Conservation (phyloP, 192 early-diverging fungal genomes). For the Gonapodya sp. region DNA sequence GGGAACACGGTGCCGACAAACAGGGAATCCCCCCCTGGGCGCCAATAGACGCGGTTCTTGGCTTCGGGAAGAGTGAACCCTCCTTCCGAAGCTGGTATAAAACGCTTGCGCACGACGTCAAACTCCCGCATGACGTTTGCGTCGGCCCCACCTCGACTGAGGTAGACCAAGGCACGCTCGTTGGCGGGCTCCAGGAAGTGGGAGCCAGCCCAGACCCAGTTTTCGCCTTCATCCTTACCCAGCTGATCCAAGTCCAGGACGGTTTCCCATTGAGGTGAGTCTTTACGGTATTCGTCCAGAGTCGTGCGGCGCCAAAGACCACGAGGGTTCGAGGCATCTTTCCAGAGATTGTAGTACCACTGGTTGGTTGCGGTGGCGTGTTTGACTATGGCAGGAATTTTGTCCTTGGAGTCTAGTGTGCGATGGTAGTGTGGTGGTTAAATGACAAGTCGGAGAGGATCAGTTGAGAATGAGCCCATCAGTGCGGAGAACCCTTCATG, state of each 20-base stretch:
- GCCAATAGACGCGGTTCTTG: constrained; percentile 5
- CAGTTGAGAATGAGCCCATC: too few species aligned
- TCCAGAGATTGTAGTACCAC: constrained; percentile 12
- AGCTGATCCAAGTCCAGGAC: constrained; percentile 4
- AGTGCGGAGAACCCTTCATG: too few species aligned
- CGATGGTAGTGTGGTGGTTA: too few species aligned
- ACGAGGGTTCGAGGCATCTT: neutral
- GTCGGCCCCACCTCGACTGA: constrained; percentile 3
- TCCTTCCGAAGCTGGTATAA: neutral
- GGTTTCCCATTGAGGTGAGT: neutral
- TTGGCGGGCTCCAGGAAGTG: neutral
- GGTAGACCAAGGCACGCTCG: neutral
- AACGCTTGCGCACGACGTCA: neutral
- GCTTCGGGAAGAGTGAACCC: constrained; percentile 5
- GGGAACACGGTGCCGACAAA: constrained; percentile 10
- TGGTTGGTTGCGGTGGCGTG: neutral
- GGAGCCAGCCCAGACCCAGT: neutral
- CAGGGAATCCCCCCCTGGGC: neutral
- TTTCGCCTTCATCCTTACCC: neutral
- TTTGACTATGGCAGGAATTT: neutral
- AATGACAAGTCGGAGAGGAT: too few species aligned
- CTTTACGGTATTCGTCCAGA: constrained; percentile 2
- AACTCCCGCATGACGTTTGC: constrained; percentile 2
- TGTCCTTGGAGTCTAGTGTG: constrained; percentile 10
- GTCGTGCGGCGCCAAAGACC: constrained; percentile 5